A percentile compares a stretch with the other conserved stretches of the same genome.
Evolutionary conservation across 345 rosid species (phyloP).

Genomic region (Eucalyptus curtisii): DNA sequence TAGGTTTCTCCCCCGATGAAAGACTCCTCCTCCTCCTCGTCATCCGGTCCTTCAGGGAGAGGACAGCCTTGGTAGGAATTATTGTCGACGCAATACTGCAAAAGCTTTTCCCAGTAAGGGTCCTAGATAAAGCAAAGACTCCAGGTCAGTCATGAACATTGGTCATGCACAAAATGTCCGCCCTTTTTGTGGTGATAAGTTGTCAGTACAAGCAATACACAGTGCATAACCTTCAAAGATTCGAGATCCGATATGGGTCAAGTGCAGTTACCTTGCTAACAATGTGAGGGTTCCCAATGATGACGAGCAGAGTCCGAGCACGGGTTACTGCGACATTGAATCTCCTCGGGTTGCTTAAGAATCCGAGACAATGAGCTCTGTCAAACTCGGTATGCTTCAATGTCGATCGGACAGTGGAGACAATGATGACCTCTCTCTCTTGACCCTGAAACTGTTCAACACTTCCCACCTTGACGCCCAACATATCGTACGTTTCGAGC

Average conservation of each 20-base stretch:
- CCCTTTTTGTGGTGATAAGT: not conserved
- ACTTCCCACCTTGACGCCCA: slow-evolving; percentile 45
- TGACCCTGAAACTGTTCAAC: slow-evolving; percentile 76
- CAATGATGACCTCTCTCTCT: slow-evolving; percentile 40
- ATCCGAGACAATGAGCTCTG: slow-evolving; percentile 25
- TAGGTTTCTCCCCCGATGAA: not conserved
- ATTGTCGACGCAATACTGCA: slow-evolving; percentile 31
- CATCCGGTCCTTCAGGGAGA: slow-evolving; percentile 16
- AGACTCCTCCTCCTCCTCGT: not conserved
- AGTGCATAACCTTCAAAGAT: not conserved
- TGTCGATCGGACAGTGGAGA: slow-evolving; percentile 58
- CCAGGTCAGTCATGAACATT: not conserved
- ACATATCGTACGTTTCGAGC: slow-evolving; percentile 30
- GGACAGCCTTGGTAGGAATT: slow-evolving; percentile 37
- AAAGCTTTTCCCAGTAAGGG: slow-evolving; percentile 31
- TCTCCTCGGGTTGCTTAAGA: slow-evolving; percentile 47
- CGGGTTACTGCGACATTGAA: slow-evolving; percentile 52
- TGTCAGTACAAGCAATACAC: not conserved
- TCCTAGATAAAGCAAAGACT: slow-evolving; percentile 15
- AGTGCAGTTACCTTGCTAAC: slow-evolving; percentile 23
- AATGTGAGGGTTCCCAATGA: slow-evolving; percentile 47
- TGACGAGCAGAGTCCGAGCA: slow-evolving; percentile 34
- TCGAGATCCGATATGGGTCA: not conserved
- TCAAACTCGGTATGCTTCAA: slow-evolving; percentile 37
- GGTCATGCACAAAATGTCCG: not conserved